phyloP scores from a whole-genome alignment of 768 basidiomycete species.

The Leccinum rimulosum region DNA sequence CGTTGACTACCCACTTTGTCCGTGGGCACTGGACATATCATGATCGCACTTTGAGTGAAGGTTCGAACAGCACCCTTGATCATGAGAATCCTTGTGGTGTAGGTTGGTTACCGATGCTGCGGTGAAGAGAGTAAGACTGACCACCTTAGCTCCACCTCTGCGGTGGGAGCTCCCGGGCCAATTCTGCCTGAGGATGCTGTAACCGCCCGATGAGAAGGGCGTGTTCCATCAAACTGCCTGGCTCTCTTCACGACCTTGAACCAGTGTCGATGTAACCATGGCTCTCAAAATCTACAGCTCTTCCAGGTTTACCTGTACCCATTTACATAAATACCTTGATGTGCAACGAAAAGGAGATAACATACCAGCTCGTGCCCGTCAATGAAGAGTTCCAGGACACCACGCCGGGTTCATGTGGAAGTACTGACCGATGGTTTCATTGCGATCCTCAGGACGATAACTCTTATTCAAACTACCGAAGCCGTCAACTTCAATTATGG shows the following conservation, averaged over 20 bases:
- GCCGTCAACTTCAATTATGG: too few relatives aligned
- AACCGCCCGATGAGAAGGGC: not conserved
- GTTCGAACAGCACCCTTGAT: not conserved
- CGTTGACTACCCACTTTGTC: not conserved
- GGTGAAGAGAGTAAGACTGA: not conserved
- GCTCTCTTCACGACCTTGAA: too few relatives aligned
- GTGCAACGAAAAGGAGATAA: not conserved
- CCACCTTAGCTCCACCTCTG: not conserved
- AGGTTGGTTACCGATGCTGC: not conserved
- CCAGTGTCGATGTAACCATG: too few relatives aligned
- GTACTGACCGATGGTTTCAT: not conserved
- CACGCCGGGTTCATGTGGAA: not conserved
- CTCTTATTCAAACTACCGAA: too few relatives aligned
- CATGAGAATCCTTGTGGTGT: not conserved
- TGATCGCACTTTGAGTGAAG: not conserved
- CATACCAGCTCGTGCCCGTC: not conserved
- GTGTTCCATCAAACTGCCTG: too few relatives aligned
- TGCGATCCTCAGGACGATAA: not conserved
- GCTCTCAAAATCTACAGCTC: too few relatives aligned
- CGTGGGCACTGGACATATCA: not conserved
- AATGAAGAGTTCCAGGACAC: not conserved
- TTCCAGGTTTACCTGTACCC: not conserved
- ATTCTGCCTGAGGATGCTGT: too few relatives aligned
- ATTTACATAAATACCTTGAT: not conserved
- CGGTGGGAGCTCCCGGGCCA: not conserved